Evolutionary conservation across 106 monocot species (phyloP), one percentile per base, ranked within the genome.

Genomic region (Acorus gramineus): DNA sequence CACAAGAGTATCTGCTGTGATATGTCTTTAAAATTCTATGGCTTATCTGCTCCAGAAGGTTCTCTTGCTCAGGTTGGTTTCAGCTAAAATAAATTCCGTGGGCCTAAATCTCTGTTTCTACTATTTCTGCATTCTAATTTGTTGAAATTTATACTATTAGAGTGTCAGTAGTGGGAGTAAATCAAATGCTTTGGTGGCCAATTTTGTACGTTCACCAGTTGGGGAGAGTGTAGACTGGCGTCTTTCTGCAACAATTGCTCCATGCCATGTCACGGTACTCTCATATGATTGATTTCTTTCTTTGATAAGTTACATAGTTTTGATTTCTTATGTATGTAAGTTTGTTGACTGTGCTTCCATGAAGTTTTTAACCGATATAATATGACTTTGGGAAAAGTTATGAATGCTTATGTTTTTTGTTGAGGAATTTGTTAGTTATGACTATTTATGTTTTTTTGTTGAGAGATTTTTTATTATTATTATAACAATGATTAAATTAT

Each of bases 31-130:
- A 82, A 76, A 77, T 96, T 66, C 49, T 91, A 80, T 81, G 96
- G 96, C 42, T 74, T 96, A 68, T 91, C 87, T 63, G 82, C 96
- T 14, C 96, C 96, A 66, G 96, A 96, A 69, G 96, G 96, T 56
- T 74, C 80, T 49, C 78, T 96, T 76, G 80, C 87, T 46, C 69
- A 89, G 93, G 89, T 94, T 63, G 60, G 65, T 73, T 79, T 79
- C 5, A 46, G 28, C 28, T 28, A 28, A 28, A 28, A 28, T 28
- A 28, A 28, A 28, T 28, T 28, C 28, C 28, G 28, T 28, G 28
- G 28, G 28, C 28, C 28, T 28, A 28, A 28, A 28, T 28, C 28
- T 1, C 28, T 28, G 28, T 9, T 48, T 55, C 6, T 52, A 42
- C 6, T 50, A 4, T 2, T 69, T 11, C 6, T 70, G 8, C 4